Base-by-base conservation (phyloP, 352 stramenopile genomes). In the Halophytophthora batemanensis region DNA sequence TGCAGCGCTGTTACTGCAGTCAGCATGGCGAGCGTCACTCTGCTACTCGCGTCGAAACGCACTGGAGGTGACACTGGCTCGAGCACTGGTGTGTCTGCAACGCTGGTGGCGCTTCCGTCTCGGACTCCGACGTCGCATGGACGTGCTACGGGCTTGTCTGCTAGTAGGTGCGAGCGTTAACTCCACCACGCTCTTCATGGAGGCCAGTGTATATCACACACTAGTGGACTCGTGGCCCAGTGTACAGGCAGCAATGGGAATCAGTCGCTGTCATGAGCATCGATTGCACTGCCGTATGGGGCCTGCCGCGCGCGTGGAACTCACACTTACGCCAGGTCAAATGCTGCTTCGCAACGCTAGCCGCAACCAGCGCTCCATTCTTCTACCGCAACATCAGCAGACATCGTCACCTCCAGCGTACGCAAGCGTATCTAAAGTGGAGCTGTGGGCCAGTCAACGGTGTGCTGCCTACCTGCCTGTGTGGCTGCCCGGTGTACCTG, bases 101-200 rank as follows among this genome's bases (percentile, higher is more conserved):
- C 69, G 77, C 7, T 91, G 80, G 80, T 91, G 80, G 80, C 72
- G 80, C 29, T 74, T 68, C 31, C 55, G 52, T n/a, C 31, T 59
- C 4, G 80, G 80, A 0, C 40, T 89, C 4, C 59, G 56, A 15
- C 61, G 70, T 6, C 69, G 75, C 6, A 53, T 91, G 12, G 71
- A 70, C 23, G 72, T 91, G 23, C 35, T 87, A 12, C 61, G 66
- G 0, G 61, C 63, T 1, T 81, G 75, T 50, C 23, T 91, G 22
- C 53, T 84, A 2, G 64, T 83, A 14, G 61, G 69, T 17, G 71
- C 73, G 3, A 70, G 60, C 6, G 71, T 89, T 33, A 89, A 84
- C 44, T 84, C 77, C 18, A 43, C 47, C 0, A 91, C 75, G 4
- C 57, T 91, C 11, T 91, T 83, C 45, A 86, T 91, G 64, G 77